A percentile compares a stretch with the other conserved stretches of the same genome.
Evolutionary conservation across 1,139 yeast species (phyloP).

Genomic region (Debaryomyces subglobosus): DNA sequence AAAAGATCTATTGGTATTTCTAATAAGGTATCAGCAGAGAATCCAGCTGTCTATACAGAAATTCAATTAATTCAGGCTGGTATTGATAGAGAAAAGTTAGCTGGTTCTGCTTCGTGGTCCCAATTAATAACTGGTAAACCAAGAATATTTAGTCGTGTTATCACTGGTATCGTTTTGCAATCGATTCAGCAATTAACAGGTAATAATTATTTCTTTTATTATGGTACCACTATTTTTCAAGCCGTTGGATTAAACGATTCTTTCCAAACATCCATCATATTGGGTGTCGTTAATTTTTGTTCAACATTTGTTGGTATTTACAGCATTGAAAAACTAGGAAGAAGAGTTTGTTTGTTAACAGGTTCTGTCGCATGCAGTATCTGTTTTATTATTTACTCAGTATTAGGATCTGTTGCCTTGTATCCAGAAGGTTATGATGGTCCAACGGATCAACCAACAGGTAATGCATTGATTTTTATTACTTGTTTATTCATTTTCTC

Average conservation of each 20-base stretch:
- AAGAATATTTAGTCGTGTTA: conserved; percentile 60
- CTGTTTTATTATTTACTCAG: conserved; percentile 61
- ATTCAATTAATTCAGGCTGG: conserved; percentile 64
- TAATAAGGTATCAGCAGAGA: conserved; percentile 59
- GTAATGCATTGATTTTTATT: conserved; percentile 74
- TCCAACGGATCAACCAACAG: conserved; percentile 46
- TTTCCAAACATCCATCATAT: conserved; percentile 72
- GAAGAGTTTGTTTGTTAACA: conserved; percentile 64
- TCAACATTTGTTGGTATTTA: conserved; percentile 70
- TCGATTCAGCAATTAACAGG: conserved; percentile 79
- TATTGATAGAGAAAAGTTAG: conserved; percentile 62
- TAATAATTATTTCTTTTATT: conserved; percentile 80
- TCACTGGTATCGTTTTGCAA: conserved; percentile 65
- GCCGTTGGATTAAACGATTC: conserved; percentile 76
- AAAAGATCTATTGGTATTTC: conserved; percentile 60
- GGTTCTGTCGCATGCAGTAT: conserved; percentile 53
- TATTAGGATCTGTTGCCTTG: conserved; percentile 59
- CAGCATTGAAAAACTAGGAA: conserved; percentile 69
- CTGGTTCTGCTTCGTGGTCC: conserved; percentile 69
- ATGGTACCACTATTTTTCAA: conserved; percentile 75
- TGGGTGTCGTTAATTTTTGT: conserved; percentile 76
- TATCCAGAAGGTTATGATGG: conserved; percentile 52
- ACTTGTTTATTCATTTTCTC: conserved; percentile 77
- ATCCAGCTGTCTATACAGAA: conserved; percentile 59
- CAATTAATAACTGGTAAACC: conserved; percentile 70